A percentile compares a stretch with the other conserved stretches of the same genome.
Evolutionary conservation across 2,329 filamentous ascomycete species (phyloP).

Genomic region (Aspergillus brasiliensis): DNA sequence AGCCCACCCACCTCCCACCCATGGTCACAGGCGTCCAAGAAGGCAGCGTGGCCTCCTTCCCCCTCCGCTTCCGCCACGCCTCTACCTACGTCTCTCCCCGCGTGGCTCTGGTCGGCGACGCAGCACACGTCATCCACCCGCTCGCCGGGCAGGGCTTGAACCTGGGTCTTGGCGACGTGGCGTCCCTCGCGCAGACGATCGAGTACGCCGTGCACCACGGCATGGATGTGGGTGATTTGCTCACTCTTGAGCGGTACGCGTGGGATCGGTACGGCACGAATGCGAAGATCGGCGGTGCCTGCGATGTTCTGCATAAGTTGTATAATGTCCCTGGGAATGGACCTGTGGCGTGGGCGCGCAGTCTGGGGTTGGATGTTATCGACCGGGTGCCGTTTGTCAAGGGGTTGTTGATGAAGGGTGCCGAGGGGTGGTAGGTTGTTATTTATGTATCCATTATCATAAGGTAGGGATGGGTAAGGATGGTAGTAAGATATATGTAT

Average conservation of each 20-base stretch:
- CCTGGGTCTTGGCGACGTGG: constrained; percentile 85
- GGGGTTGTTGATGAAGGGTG: constrained; percentile 77
- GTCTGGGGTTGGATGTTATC: constrained; percentile 73
- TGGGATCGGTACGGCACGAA: constrained; percentile 81
- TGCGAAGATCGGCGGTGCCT: constrained; percentile 74
- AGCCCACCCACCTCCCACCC: constrained; percentile 63
- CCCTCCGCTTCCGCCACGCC: constrained; percentile 88
- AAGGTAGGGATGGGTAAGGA: too few relatives aligned
- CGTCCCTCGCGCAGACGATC: constrained; percentile 74
- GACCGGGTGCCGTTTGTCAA: constrained; percentile 76
- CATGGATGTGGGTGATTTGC: constrained; percentile 77
- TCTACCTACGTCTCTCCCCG: constrained; percentile 88
- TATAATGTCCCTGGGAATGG: constrained; percentile 75
- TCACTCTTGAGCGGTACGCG: constrained; percentile 80
- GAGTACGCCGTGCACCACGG: constrained; percentile 77
- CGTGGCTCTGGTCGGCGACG: constrained; percentile 89
- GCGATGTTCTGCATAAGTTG: constrained; percentile 87
- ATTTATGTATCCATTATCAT: too few relatives aligned
- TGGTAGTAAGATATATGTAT: too few relatives aligned
- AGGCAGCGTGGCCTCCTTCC: constrained; percentile 83
- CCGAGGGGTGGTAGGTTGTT: constrained; percentile 40
- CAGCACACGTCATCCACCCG: constrained; percentile 92
- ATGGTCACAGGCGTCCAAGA: constrained; percentile 71
- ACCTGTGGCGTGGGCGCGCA: constrained; percentile 77
- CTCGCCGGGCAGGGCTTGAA: constrained; percentile 94